These are phyloP conservation scores for Yamadazyma mexicana DNA, from an alignment of 1,139 yeast species.

Conservation along the genomic window DNA sequence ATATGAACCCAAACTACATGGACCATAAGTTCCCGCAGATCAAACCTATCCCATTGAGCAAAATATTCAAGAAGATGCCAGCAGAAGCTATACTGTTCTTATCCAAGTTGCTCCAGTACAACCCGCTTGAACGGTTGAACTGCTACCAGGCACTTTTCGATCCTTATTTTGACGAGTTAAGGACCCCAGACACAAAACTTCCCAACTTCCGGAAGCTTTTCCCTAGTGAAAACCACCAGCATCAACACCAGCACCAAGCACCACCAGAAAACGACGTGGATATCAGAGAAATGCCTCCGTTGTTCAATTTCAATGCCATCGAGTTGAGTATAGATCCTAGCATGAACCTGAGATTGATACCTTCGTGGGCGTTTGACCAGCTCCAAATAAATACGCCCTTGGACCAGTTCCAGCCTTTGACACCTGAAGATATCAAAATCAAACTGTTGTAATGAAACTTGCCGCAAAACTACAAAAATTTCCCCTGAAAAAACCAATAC, in stretches of 20 bases:
- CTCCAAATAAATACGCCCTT: conserved; percentile 16
- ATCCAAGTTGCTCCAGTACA: conserved; percentile 64
- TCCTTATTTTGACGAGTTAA: conserved; percentile 75
- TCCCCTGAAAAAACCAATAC: too few relatives aligned
- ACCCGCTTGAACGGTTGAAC: conserved; percentile 69
- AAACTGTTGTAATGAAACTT: conserved; percentile 10
- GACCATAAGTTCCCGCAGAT: conserved; percentile 97
- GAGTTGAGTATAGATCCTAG: conserved; percentile 44
- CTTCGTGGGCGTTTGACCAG: conserved; percentile 33
- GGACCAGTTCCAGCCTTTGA: conserved; percentile 15
- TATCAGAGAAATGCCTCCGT: conserved; percentile 41
- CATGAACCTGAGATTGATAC: conserved; percentile 37
- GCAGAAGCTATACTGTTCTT: conserved; percentile 65
- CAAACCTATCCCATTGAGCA: conserved; percentile 85
- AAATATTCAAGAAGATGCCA: conserved; percentile 72
- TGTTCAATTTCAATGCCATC: conserved; percentile 51
- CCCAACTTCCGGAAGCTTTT: conserved; percentile 54
- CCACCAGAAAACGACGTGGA: conserved; percentile 31
- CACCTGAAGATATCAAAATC: conserved; percentile 15
- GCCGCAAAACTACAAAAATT: too few relatives aligned
- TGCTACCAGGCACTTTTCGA: conserved; percentile 70
- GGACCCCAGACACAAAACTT: conserved; percentile 52
- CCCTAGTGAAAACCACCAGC: conserved; percentile 18
- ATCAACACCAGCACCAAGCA: conserved; percentile 25
- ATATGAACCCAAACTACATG: conserved; percentile 97